Evolutionary conservation across 2,329 filamentous ascomycete species (phyloP), one percentile per base, ranked within the genome.

Genomic region (Dendrostoma leiphaemia): DNA sequence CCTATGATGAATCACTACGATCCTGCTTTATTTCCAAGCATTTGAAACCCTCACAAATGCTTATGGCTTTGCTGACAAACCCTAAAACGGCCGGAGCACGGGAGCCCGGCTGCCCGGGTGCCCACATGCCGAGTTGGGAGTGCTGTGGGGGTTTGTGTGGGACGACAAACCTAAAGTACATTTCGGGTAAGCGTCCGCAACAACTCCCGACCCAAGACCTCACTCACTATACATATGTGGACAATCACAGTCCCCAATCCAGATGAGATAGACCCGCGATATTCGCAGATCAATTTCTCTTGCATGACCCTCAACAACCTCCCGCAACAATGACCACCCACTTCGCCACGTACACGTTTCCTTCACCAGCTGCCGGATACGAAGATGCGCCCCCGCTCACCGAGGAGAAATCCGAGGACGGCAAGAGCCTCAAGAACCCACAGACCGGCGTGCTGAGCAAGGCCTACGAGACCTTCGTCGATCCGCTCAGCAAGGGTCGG

Each of bases 341-440:
- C 12, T 70, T 68, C 53, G 44, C 44, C 15, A 64, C 69, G 3
- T 77, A 77, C 58, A 73, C 70, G 1, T 84, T 81, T 62, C 72
- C 78, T 1, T 84, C 80, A 15, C 84, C 84, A 13, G 68, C 86
- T 2, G 69, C 73, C 24, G 84, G 82, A 19, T 86, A 81, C 63
- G 77, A 83, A 61, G 68, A 77, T 47, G 76, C 79, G n/a, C 70
- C 77, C 24, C 77, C 83, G 23, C 68, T 88, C 6, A 69, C 83
- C 7, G 71, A 79, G 46, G 84, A 89, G 61, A 79, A 72, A 59
- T 77, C 78, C 44, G 82, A 81, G 34, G 89, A 96, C 67, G 89
- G 89, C 45, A 96, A 95, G 73, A 91, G 88, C 47, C 82, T 83
- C 61, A 75, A 81, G 50, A 95, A 95, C 63, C 83, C 83, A 0